Conservation (phyloP, 306 rosid genomes). For the Comarum palustre region DNA sequence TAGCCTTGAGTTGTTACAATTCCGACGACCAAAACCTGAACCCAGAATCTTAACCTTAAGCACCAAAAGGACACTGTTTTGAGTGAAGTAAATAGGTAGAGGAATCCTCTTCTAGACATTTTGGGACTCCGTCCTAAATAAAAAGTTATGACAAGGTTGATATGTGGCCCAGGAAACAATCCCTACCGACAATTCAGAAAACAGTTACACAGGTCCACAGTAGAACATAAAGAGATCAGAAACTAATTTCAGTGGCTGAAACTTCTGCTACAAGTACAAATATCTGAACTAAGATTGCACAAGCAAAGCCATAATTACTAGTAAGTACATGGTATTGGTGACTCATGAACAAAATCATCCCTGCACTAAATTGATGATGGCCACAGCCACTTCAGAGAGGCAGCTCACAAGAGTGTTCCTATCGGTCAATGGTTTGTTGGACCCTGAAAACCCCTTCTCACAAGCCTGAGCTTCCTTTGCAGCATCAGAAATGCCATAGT, state of each 20-base stretch:
- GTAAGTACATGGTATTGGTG: not conserved
- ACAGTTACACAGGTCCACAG: not conserved
- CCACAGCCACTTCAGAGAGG: slow-evolving; percentile 56
- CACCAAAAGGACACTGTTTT: not conserved
- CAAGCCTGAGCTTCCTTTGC: slow-evolving; percentile 61
- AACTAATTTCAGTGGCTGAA: not conserved
- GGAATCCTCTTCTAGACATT: not conserved
- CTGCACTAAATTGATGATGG: slow-evolving; percentile 47
- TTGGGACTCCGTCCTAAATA: not conserved
- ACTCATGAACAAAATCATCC: slow-evolving; percentile 26
- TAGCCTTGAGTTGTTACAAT: not conserved
- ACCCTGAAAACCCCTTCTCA: slow-evolving; percentile 52
- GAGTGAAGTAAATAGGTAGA: not conserved
- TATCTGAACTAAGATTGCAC: not conserved
- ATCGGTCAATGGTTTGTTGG: slow-evolving; percentile 39
- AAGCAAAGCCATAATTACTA: not conserved
- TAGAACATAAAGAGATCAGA: not conserved
- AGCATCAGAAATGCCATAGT: slow-evolving; percentile 60
- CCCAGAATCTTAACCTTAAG: not conserved
- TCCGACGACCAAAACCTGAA: not conserved
- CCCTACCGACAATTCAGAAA: not conserved
- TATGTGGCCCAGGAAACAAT: not conserved
- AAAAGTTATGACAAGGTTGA: not conserved
- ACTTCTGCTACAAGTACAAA: not conserved
- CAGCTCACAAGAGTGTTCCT: slow-evolving; percentile 47